Conservation (phyloP, 2,329 filamentous ascomycete genomes). For the Penicillium griseofulvum region DNA sequence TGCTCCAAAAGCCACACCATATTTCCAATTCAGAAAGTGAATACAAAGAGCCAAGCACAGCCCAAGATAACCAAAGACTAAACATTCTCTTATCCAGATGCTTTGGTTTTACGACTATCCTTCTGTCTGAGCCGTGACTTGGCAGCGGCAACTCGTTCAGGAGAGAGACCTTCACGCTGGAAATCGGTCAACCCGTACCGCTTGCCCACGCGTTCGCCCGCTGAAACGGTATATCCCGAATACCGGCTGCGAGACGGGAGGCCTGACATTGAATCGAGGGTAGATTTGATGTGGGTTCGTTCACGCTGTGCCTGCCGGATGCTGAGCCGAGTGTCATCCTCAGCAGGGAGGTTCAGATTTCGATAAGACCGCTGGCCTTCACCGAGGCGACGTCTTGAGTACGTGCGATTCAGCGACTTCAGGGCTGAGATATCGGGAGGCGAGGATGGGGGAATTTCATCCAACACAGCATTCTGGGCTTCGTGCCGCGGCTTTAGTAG, state of each 20-base stretch:
- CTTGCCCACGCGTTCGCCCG: conserved; percentile 22
- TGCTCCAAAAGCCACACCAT: neutral
- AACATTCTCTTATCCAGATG: conserved; percentile 36
- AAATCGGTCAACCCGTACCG: conserved; percentile 22
- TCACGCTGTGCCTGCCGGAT: conserved; percentile 21
- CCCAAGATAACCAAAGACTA: neutral
- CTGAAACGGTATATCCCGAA: conserved; percentile 19
- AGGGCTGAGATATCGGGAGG: conserved; percentile 29
- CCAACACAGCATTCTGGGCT: conserved; percentile 12
- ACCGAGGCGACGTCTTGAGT: conserved; percentile 22
- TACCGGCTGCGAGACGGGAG: conserved; percentile 14
- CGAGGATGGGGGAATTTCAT: conserved; percentile 29
- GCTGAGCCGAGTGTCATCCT: conserved; percentile 15
- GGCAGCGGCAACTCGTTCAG: conserved; percentile 36
- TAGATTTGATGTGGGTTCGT: conserved; percentile 29
- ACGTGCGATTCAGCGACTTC: conserved; percentile 22
- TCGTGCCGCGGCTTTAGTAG: conserved; percentile 17
- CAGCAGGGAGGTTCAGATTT: conserved; percentile 23
- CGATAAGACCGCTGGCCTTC: conserved; percentile 25
- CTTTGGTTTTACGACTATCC: conserved; percentile 23
- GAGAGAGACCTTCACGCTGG: conserved; percentile 26
- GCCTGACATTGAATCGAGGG: conserved; percentile 30
- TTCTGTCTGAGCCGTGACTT: conserved; percentile 36
- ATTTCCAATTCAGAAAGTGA: conserved; percentile 2
- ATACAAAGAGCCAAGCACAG: neutral